These are phyloP conservation scores for Suillus sp. DNA, from an alignment of 768 basidiomycete genomes.

Conservation along the genomic window DNA sequence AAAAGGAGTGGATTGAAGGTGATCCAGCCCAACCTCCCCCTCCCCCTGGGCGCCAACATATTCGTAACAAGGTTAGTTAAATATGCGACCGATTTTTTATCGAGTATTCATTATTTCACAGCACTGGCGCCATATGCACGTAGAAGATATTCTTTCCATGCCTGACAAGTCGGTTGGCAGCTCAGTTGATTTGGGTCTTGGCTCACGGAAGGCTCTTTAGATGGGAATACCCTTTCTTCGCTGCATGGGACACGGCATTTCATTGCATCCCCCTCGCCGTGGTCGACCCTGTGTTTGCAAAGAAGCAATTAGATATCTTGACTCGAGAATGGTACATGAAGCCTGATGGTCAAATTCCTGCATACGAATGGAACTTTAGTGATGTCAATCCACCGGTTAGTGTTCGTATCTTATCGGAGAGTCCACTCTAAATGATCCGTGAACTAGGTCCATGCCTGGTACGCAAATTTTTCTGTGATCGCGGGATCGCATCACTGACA, in stretches of 20 bases:
- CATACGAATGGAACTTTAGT: constrained; percentile 99
- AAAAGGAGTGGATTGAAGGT: constrained; percentile 95
- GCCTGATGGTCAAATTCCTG: constrained; percentile 97
- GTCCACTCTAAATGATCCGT: neutral
- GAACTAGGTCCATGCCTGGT: constrained; percentile 82
- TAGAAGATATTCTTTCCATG: constrained; percentile 97
- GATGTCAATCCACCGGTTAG: constrained; percentile 93
- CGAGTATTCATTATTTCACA: constrained; percentile 29
- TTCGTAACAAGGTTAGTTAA: constrained; percentile 74
- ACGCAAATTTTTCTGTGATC: constrained; percentile 17
- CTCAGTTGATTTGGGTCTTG: neutral
- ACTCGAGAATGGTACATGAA: constrained; percentile 99
- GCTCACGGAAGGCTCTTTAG: constrained; percentile 36
- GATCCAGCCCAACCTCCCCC: constrained; percentile 95
- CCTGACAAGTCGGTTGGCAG: constrained; percentile 80
- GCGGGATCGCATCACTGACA: constrained; percentile 4
- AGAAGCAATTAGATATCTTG: constrained; percentile 94
- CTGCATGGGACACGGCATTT: constrained; percentile 99
- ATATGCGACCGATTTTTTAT: neutral
- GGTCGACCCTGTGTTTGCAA: constrained; percentile 93
- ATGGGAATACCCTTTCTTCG: constrained; percentile 99
- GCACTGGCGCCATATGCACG: constrained; percentile 97
- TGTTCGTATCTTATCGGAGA: neutral
- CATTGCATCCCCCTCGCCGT: constrained; percentile 97
- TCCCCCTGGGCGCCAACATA: constrained; percentile 81